Conservation (phyloP, 2,329 filamentous ascomycete genomes). For the Fusarium globosum region DNA sequence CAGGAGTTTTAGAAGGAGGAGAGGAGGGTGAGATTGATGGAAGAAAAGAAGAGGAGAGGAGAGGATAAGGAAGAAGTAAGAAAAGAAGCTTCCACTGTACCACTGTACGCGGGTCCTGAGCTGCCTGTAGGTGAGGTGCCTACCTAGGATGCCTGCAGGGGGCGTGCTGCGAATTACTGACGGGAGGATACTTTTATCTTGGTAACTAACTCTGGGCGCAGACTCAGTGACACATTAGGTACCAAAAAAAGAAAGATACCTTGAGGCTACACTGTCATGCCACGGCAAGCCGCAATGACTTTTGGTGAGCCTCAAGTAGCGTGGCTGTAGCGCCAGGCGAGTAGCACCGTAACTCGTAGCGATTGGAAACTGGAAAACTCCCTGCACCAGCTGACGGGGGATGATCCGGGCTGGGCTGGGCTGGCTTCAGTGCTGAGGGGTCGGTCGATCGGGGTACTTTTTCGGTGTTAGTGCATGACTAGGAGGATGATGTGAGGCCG, state of each 20-base stretch:
- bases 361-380: conserved; percentile 24
- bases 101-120: conserved; percentile 24
- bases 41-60: conserved; percentile 21
- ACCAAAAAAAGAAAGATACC: conserved; percentile 4
- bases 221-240: conserved; percentile 12
- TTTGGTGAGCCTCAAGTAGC: conserved; percentile 9
- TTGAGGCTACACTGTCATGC: conserved; percentile 6
- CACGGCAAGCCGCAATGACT: background rate
- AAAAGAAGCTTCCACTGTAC: conserved; percentile 27
- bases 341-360: conserved; percentile 15
- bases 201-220: background rate
- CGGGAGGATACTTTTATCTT: background rate
- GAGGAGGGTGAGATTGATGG: conserved; percentile 29
- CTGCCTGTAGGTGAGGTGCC: conserved; percentile 5
- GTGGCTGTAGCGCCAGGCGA: conserved; percentile 11
- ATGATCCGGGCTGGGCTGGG: conserved; percentile 32
- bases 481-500: conserved; percentile 26
- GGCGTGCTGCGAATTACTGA: conserved; percentile 22
- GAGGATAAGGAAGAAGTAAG: conserved; percentile 36
- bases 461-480: conserved; percentile 33
- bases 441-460: conserved; percentile 38
- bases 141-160: background rate
- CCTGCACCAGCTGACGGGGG: conserved; percentile 41
- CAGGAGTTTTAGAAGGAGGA: conserved; percentile 13
- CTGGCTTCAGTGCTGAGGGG: conserved; percentile 41